These are phyloP conservation scores for Coprinopsis cinerea DNA, from an alignment of 768 basidiomycete species.

Conservation along the genomic window DNA sequence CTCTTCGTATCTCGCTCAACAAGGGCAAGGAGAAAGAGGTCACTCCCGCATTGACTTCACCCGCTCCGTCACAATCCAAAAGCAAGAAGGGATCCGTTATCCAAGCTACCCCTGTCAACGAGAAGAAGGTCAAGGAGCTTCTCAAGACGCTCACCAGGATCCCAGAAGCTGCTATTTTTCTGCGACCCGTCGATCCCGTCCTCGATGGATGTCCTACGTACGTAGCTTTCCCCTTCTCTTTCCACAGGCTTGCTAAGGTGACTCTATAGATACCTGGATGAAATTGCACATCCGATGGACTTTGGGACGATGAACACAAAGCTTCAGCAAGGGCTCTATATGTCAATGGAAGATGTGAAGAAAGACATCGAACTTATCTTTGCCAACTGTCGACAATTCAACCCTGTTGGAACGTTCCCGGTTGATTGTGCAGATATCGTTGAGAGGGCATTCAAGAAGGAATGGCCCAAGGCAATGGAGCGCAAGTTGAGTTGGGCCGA, in stretches of 20 bases:
- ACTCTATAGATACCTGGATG: constrained; percentile 72
- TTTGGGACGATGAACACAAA: constrained; percentile 75
- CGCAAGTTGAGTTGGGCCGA: constrained; percentile 71
- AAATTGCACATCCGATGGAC: constrained; percentile 93
- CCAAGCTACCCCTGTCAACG: constrained; percentile 54
- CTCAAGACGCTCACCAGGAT: constrained; percentile 53
- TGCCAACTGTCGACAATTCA: constrained; percentile 89
- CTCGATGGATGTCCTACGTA: constrained; percentile 88
- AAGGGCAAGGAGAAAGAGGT: constrained; percentile 78
- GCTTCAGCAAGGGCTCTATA: constrained; percentile 61
- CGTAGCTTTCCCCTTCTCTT: constrained; percentile 23
- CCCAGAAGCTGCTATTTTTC: constrained; percentile 69
- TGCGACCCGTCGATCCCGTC: constrained; percentile 77
- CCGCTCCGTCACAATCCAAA: constrained; percentile 22
- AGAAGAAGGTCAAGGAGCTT: constrained; percentile 78
- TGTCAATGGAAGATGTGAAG: constrained; percentile 76
- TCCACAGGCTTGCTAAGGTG: constrained; percentile 7
- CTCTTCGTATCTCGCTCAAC: constrained; percentile 34
- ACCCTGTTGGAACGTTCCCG: constrained; percentile 75
- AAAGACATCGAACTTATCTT: constrained; percentile 80
- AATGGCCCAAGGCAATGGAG: constrained; percentile 78
- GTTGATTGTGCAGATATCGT: constrained; percentile 64
- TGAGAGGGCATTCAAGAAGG: constrained; percentile 73
- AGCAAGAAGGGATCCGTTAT: constrained; percentile 30
- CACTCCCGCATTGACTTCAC: constrained; percentile 19